Percentiles rank a stretch among this genome's conserved stretches.
These are phyloP conservation scores for Xylariaceae sp. DNA, from an alignment of 2,329 filamentous ascomycete genomes.

Conservation along the genomic window DNA sequence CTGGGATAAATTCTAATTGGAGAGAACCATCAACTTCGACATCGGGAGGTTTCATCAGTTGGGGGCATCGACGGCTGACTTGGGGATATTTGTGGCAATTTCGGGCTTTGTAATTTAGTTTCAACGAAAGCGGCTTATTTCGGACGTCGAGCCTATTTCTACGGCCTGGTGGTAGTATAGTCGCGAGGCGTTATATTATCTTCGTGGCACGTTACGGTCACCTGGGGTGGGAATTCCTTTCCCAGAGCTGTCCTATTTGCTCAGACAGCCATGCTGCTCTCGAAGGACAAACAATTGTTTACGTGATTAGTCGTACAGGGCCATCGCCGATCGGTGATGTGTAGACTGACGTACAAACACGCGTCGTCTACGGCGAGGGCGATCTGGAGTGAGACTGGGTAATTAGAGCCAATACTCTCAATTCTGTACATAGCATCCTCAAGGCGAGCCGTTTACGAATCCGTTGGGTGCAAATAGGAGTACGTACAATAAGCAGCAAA, in stretches of 20 bases:
- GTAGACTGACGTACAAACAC: neutral
- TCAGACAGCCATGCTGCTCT: neutral
- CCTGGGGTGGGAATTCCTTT: conserved; percentile 2
- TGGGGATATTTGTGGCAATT: conserved; percentile 27
- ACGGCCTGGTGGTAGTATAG: neutral
- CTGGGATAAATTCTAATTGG: conserved; percentile 21
- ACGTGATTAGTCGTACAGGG: neutral
- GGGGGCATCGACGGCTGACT: conserved; percentile 12
- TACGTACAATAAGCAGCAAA: conserved; percentile 12
- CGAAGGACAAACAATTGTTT: neutral
- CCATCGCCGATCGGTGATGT: conserved; percentile 8
- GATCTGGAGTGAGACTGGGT: conserved; percentile 3
- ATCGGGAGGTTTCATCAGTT: conserved; percentile 24
- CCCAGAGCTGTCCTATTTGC: neutral
- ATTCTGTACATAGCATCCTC: conserved; percentile 5
- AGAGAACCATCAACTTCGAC: conserved; percentile 30
- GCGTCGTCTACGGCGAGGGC: neutral
- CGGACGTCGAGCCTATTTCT: neutral
- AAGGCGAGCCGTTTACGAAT: conserved; percentile 4
- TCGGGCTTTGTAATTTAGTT: conserved; percentile 20
- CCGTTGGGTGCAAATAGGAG: conserved; percentile 8
- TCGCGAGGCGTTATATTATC: conserved; percentile 6
- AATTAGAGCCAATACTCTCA: conserved; percentile 12
- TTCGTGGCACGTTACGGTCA: neutral
- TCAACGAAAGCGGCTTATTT: neutral